Percentiles rank a stretch among this genome's conserved stretches.
Conservation (phyloP, 2,329 filamentous ascomycete genomes). For the Paraphaeosphaeria sporulosa region DNA sequence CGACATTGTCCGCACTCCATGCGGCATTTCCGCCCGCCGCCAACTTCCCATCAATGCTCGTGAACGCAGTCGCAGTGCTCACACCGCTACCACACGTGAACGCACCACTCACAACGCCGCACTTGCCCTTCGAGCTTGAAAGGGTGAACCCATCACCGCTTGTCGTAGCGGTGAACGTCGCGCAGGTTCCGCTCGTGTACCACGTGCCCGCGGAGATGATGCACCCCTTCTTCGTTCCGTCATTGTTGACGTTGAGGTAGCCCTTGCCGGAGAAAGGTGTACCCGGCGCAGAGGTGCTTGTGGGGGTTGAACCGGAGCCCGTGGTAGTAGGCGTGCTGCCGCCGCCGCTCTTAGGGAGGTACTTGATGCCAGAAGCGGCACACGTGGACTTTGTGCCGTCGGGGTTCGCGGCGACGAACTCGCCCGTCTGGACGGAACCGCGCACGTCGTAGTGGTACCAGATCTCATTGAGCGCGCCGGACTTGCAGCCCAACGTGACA, state of each 20-base stretch:
- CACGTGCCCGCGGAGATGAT: conserved; percentile 72
- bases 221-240: conserved; percentile 65
- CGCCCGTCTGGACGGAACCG: conserved; percentile 66
- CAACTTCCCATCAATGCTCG: conserved; percentile 44
- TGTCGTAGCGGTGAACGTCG: conserved; percentile 66
- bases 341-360: conserved; percentile 64
- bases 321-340: conserved; percentile 40
- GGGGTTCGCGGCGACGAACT: conserved; percentile 65
- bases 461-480: conserved; percentile 59
- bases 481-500: conserved; percentile 66
- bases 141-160: conserved; percentile 42
- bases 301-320: conserved; percentile 32
- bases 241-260: conserved; percentile 63
- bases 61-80: conserved; percentile 53
- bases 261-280: conserved; percentile 65
- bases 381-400: conserved; percentile 69
- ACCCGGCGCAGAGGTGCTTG: conserved; percentile 44
- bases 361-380: conserved; percentile 68
- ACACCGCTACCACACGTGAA: conserved; percentile 64
- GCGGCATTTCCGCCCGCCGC: conserved; percentile 47
- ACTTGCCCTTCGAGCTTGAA: conserved; percentile 51
- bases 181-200: conserved; percentile 73
- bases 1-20: conserved; percentile 55
- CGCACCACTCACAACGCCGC: conserved; percentile 61
- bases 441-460: conserved; percentile 71